Percentiles rank a stretch among this genome's conserved stretches.
phyloP scores from a whole-genome alignment of 257 asterid genomes.

The Cinchona pubescens region DNA sequence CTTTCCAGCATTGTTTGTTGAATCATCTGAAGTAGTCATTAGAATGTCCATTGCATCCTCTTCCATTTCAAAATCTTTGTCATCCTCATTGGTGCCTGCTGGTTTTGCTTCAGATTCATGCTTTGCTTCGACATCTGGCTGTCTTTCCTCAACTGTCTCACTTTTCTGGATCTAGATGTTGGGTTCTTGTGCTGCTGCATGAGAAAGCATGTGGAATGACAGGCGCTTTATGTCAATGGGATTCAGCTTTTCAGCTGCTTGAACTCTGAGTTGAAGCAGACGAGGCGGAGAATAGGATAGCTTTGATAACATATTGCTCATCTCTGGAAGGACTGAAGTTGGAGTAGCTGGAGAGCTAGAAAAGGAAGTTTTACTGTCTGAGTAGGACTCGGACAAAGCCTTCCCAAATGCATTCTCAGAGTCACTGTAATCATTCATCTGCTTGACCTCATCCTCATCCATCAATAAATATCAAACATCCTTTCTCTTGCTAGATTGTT shows the following conservation, averaged over 20 bases:
- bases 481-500: constrained; percentile 66
- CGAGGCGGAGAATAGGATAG: constrained; percentile 50
- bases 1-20: constrained; percentile 16
- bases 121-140: constrained; percentile 13
- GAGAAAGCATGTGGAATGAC: constrained; percentile 71
- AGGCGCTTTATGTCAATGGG: constrained; percentile 79
- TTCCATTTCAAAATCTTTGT: constrained; percentile 36
- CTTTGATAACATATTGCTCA: constrained; percentile 32
- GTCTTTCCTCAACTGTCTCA: constrained; percentile 20
- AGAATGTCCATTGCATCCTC: constrained; percentile 21
- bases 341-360: constrained; percentile 76
- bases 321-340: constrained; percentile 69
- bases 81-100: constrained; percentile 17
- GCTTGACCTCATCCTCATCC: constrained; percentile 66
- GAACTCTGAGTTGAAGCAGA: constrained; percentile 58
- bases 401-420: constrained; percentile 45
- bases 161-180: constrained; percentile 27
- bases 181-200: constrained; percentile 43
- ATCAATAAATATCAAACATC: constrained; percentile 62
- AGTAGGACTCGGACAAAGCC: constrained; percentile 42
- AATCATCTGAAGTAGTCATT: constrained; percentile 19
- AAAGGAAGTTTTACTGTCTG: constrained; percentile 38
- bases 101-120: constrained; percentile 23
- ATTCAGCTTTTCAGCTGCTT: constrained; percentile 64
- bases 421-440: constrained; percentile 39